Conservation (phyloP, 2,329 filamentous ascomycete genomes). For the Pyricularia sp. region DNA sequence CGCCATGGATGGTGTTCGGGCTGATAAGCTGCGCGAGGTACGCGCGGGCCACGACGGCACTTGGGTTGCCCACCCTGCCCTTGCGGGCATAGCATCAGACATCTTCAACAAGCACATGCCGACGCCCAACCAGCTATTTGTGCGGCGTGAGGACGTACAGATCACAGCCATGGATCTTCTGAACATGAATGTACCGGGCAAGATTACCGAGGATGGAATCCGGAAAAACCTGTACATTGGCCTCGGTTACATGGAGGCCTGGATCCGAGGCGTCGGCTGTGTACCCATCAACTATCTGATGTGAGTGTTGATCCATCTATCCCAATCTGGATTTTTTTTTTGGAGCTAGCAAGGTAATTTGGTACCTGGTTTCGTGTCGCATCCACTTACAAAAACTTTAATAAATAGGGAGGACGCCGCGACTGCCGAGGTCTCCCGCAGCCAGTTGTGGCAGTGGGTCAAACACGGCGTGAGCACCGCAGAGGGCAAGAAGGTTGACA, state of each 20-base stretch:
- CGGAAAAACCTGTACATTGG: constrained; percentile 96
- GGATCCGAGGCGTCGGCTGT: constrained; percentile 87
- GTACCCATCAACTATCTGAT: constrained; percentile 97
- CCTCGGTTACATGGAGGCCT: constrained; percentile 96
- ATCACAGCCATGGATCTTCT: constrained; percentile 82
- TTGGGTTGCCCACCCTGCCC: constrained; percentile 93
- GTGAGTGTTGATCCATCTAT: constrained; percentile 26
- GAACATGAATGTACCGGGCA: constrained; percentile 94
- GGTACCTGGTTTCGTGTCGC: not conserved
- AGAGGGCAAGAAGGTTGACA: constrained; percentile 87
- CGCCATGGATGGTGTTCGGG: constrained; percentile 84
- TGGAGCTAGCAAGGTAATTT: not conserved
- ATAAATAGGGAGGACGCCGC: constrained; percentile 69
- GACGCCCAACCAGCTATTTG: constrained; percentile 89
- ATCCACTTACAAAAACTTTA: not conserved
- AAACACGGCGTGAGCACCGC: constrained; percentile 60
- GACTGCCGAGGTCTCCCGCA: constrained; percentile 88
- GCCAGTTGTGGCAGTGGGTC: constrained; percentile 95
- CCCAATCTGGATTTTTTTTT: not conserved
- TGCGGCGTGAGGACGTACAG: constrained; percentile 77
- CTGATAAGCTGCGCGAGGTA: constrained; percentile 93
- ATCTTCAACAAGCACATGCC: constrained; percentile 99
- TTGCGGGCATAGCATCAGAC: constrained; percentile 76
- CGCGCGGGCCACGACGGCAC: constrained; percentile 90
- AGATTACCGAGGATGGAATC: constrained; percentile 87